Percentiles rank a stretch among this genome's conserved stretches.
These are phyloP conservation scores for Hygrocybe coccinea DNA, from an alignment of 768 basidiomycete genomes.

Conservation along the genomic window DNA sequence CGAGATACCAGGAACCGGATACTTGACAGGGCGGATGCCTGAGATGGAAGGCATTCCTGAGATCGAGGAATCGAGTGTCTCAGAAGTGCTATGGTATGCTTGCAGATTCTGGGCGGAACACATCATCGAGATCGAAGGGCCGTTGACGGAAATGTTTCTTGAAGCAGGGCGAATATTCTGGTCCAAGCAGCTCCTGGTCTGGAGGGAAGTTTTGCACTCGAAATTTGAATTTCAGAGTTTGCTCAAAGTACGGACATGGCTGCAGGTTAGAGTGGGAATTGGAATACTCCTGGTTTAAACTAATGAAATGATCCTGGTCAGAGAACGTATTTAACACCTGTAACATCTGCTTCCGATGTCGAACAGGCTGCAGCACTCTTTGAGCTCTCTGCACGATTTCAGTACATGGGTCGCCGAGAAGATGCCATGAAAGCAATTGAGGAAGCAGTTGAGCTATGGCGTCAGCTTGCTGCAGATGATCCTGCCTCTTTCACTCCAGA, in stretches of 20 bases:
- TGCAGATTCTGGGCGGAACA: conserved; percentile 7
- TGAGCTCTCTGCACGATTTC: neutral
- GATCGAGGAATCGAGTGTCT: neutral
- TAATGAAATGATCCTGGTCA: neutral
- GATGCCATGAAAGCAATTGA: too few species aligned
- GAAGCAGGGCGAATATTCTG: neutral
- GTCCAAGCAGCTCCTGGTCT: too few species aligned
- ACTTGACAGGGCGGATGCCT: neutral
- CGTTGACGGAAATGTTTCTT: neutral
- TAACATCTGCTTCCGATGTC: neutral
- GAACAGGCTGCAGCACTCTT: neutral
- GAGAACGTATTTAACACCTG: neutral
- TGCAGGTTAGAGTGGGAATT: neutral
- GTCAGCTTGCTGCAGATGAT: too few species aligned
- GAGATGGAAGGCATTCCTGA: neutral
- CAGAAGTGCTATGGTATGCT: conserved; percentile 5
- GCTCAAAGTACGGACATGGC: neutral
- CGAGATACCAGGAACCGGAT: neutral
- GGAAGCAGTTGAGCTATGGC: too few species aligned
- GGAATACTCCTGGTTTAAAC: neutral
- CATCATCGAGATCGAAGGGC: neutral
- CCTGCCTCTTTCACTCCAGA: too few species aligned
- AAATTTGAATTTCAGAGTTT: neutral
- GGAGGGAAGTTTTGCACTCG: too few species aligned
- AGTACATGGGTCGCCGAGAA: too few species aligned